phyloP scores from a whole-genome alignment of 192 early-diverging fungal species.

The Linnemannia schmuckeri region DNA sequence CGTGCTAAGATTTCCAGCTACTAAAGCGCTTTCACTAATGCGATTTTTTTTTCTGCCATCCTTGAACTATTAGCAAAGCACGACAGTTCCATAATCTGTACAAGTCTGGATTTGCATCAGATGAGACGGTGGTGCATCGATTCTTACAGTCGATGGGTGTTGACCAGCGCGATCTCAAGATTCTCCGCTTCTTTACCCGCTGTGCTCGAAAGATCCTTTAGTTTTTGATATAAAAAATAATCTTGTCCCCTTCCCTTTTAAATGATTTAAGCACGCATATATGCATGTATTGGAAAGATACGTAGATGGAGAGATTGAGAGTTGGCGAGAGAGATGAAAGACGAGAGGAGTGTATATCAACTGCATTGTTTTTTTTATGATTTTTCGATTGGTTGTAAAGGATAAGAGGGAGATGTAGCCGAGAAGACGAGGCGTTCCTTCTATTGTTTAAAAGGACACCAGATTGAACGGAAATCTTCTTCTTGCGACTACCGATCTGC shows the following conservation, averaged over 20 bases:
- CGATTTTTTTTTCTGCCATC: background rate
- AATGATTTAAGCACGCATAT: background rate
- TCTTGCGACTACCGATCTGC: constrained; percentile 31
- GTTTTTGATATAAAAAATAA: background rate
- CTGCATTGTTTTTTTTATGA: background rate
- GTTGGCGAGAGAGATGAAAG: background rate
- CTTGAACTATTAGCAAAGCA: constrained; percentile 29
- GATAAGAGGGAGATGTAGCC: constrained; percentile 1
- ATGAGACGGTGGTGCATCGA: constrained; percentile 27
- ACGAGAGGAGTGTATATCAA: background rate
- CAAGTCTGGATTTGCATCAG: constrained; percentile 40
- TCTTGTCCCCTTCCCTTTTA: background rate
- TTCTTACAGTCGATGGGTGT: constrained; percentile 48
- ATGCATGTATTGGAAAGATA: background rate
- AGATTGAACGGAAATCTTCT: constrained; percentile 32
- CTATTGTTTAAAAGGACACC: constrained; percentile 41
- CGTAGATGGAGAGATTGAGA: background rate
- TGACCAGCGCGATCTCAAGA: constrained; percentile 43
- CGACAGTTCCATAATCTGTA: constrained; percentile 49
- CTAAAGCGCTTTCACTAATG: background rate
- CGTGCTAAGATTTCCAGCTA: background rate
- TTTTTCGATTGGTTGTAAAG: background rate
- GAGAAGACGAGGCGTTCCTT: constrained; percentile 20
- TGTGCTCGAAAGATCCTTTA: constrained; percentile 38
- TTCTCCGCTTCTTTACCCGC: constrained; percentile 48